Evolutionary conservation across 257 asterid species (phyloP).

Genomic region (Paulownia fortunei): DNA sequence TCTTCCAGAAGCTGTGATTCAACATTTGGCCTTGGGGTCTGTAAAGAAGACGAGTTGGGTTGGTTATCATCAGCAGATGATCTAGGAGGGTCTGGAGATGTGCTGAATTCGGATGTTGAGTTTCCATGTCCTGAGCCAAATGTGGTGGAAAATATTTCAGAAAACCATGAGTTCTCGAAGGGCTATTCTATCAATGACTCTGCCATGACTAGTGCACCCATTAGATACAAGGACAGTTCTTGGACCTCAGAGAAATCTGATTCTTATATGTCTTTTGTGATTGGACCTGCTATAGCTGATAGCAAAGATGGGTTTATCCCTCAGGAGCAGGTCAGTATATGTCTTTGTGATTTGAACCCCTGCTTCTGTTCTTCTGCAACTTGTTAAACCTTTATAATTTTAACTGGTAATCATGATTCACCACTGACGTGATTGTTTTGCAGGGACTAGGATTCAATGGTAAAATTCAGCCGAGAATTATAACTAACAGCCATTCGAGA

Average conservation of each 20-base stretch:
- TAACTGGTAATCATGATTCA: not conserved
- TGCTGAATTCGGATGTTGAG: conserved; percentile 49
- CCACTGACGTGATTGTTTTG: conserved; percentile 21
- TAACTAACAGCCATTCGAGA: conserved; percentile 31
- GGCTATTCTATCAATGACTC: conserved; percentile 41
- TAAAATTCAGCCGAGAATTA: conserved; percentile 34
- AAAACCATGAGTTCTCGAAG: conserved; percentile 43
- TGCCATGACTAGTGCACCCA: conserved; percentile 43
- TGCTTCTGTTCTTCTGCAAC: not conserved
- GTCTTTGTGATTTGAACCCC: conserved; percentile 4
- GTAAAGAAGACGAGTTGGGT: conserved; percentile 64
- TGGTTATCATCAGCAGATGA: conserved; percentile 78
- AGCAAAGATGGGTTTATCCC: conserved; percentile 45
- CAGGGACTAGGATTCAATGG: conserved; percentile 42
- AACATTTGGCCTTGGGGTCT: conserved; percentile 64
- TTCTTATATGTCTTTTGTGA: conserved; percentile 51
- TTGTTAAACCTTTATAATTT: conserved; percentile 3
- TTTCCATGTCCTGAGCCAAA: conserved; percentile 56
- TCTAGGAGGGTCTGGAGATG: conserved; percentile 52
- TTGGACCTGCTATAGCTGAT: conserved; percentile 43
- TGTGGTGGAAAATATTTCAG: conserved; percentile 41
- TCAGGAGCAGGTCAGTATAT: conserved; percentile 49
- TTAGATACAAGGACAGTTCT: conserved; percentile 49
- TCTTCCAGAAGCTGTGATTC: conserved; percentile 76
- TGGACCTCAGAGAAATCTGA: conserved; percentile 51